Percentiles rank a stretch among this genome's conserved stretches.
These are phyloP conservation scores for Candida gorgasii DNA, from an alignment of 805 yeast species.

Conservation along the genomic window DNA sequence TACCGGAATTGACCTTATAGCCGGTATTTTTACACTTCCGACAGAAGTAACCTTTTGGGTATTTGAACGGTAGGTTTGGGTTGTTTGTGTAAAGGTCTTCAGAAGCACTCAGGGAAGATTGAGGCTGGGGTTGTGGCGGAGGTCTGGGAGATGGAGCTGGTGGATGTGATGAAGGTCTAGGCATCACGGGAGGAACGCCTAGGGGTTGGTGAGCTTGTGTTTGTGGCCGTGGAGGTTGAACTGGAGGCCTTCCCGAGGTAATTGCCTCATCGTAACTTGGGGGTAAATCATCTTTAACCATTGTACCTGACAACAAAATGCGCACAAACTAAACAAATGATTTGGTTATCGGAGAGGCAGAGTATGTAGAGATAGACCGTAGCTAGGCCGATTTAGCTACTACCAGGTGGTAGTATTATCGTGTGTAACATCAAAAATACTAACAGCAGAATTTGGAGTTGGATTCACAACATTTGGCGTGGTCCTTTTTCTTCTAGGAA, in stretches of 20 bases:
- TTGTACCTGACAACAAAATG: constrained; percentile 3
- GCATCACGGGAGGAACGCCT: constrained; percentile 19
- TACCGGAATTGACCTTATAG: constrained; percentile 24
- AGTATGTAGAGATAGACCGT: constrained; percentile 64
- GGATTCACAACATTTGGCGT: constrained; percentile 88
- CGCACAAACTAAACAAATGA: constrained; percentile 30
- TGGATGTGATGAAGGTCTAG: constrained; percentile 12
- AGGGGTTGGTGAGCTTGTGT: too few relatives aligned
- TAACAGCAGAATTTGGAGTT: constrained; percentile 76
- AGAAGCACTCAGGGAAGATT: not conserved
- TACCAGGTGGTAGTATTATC: too few relatives aligned
- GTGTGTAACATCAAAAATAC: too few relatives aligned
- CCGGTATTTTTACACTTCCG: constrained; percentile 38
- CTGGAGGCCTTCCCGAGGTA: too few relatives aligned
- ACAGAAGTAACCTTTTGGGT: constrained; percentile 32
- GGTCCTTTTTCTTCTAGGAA: constrained; percentile 76
- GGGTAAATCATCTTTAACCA: constrained; percentile 14
- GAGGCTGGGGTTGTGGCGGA: constrained; percentile 14
- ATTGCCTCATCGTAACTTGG: constrained; percentile 53
- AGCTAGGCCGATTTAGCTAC: too few relatives aligned
- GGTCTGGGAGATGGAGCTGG: constrained; percentile 14
- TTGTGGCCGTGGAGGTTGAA: too few relatives aligned
- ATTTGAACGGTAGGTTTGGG: constrained; percentile 21
- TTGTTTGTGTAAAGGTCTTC: constrained; percentile 21
- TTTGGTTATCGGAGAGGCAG: constrained; percentile 77